Evolutionary conservation across 371 early-diverging fungal genomes (phyloP), one percentile per base, ranked within the genome.

Genomic region (Mucor irregularis): DNA sequence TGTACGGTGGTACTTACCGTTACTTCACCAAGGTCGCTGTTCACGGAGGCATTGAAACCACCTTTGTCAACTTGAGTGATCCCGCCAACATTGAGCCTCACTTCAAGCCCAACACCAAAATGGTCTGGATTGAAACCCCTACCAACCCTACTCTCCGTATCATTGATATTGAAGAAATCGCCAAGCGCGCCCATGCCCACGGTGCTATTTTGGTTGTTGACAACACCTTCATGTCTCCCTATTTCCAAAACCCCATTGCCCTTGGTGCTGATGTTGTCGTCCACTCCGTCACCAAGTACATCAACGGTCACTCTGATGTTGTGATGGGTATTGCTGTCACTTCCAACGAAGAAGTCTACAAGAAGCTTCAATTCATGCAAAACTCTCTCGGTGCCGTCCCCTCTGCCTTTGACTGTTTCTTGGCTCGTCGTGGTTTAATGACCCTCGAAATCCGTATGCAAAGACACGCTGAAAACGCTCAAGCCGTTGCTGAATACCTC

Each of bases 231-330:
- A 85, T 97, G 90, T 83, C 84, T 57, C 95, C 98, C 33, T 95
- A 91, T 82, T 95, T 96, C 90, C 97, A 97, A 76, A 90, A 87
- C 68, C 97, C 98, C 8, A 80, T 97, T 22, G 53, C 73, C 9
- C 78, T 96, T 53, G 98, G 98, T 51, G 98, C 97, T 38, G 98
- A 98, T 70, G 82, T 97, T 54, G 96, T 93, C n/a, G 90, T 96
- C 21, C 97, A 98, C 81, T 95, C 95, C n/a, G 95, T 93, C 25
- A 97, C 98, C 42, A 98, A 98, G 78, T 97, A 96, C 78, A 87
- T 97, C 71, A 97, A 97, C 80, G 98, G 99, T 43, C 98, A 98
- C 81, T 94, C 94, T 28, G 99, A 98, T 74, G 97, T 95, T 16
- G 91, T 97, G 11, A 95, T 97, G 93, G 99, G 99, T 68, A 85